phyloP scores from a whole-genome alignment of 2,329 filamentous ascomycete species.

The Alternaria rosae region DNA sequence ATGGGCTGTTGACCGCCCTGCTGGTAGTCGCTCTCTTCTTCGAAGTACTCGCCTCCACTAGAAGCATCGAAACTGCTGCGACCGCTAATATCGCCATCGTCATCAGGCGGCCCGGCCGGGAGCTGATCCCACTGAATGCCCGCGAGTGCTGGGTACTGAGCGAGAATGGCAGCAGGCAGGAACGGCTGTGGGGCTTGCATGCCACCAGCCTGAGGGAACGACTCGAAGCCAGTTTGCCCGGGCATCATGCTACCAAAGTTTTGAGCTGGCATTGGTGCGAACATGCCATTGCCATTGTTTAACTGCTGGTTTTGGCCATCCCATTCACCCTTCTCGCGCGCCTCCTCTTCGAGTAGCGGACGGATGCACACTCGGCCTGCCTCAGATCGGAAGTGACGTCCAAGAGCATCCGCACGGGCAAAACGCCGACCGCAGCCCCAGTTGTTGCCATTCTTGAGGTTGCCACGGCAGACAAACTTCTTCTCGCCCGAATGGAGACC shows the following conservation, averaged over 20 bases:
- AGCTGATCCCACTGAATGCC: conserved; percentile 85
- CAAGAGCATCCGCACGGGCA: conserved; percentile 92
- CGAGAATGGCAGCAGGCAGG: conserved; percentile 85
- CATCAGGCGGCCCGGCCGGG: conserved; percentile 66
- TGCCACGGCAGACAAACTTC: conserved; percentile 96
- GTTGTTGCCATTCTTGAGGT: conserved; percentile 79
- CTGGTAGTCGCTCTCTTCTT: conserved; percentile 68
- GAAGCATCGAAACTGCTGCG: conserved; percentile 80
- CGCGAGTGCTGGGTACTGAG: conserved; percentile 92
- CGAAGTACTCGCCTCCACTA: conserved; percentile 72
- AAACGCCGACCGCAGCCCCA: conserved; percentile 96
- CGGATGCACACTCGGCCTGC: conserved; percentile 97
- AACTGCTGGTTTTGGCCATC: conserved; percentile 65
- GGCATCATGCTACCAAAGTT: conserved; percentile 44
- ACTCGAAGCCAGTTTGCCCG: conserved; percentile 45
- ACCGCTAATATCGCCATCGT: conserved; percentile 71
- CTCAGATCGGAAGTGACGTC: conserved; percentile 93
- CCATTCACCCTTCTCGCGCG: conserved; percentile 76
- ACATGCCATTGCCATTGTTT: conserved; percentile 54
- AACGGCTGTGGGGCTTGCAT: conserved; percentile 49
- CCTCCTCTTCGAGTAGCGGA: conserved; percentile 94
- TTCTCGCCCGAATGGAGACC: conserved; percentile 96
- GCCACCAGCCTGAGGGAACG: conserved; percentile 33
- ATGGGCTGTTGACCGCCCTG: conserved; percentile 33
- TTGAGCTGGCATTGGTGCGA: conserved; percentile 39